Conservation (phyloP, 352 stramenopile species). For the Paralagenidium karlingii region DNA sequence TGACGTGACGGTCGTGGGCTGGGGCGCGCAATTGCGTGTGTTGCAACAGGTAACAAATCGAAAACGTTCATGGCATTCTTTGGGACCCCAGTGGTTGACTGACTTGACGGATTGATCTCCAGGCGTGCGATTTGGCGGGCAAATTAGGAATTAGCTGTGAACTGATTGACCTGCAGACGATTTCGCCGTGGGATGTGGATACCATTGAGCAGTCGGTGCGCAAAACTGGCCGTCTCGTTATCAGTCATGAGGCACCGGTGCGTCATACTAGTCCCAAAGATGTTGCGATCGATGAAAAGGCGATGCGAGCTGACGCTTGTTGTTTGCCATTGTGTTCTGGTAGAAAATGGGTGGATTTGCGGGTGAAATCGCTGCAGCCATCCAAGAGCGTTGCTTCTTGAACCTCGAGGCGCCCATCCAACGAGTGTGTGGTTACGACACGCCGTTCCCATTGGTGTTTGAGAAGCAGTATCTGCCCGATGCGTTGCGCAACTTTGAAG, state of each 20-base stretch:
- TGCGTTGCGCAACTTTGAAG: conserved; percentile 91
- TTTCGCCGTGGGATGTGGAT: conserved; percentile 94
- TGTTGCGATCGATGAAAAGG: background rate
- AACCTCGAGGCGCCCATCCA: conserved; percentile 93
- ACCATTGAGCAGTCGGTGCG: conserved; percentile 91
- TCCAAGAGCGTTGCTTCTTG: conserved; percentile 92
- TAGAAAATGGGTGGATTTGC: conserved; percentile 90
- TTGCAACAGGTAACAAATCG: conserved; percentile 27
- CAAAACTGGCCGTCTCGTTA: conserved; percentile 94
- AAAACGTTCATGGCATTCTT: background rate
- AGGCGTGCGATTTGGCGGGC: conserved; percentile 76
- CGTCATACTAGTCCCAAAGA: conserved; percentile 9
- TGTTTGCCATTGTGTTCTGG: background rate
- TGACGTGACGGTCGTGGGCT: conserved; percentile 94
- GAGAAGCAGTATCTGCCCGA: conserved; percentile 94
- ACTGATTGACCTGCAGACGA: conserved; percentile 97
- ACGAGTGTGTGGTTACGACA: conserved; percentile 92
- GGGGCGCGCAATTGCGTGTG: conserved; percentile 86
- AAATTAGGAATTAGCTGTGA: conserved; percentile 93
- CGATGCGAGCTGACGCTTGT: conserved; percentile 1
- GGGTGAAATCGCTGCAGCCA: conserved; percentile 91
- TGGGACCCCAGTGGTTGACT: background rate
- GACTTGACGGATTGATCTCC: no score
- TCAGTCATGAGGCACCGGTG: conserved; percentile 95
- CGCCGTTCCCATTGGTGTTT: conserved; percentile 94